phyloP scores from a whole-genome alignment of 148 eudicot species.

The Nepenthes mirabilis region DNA sequence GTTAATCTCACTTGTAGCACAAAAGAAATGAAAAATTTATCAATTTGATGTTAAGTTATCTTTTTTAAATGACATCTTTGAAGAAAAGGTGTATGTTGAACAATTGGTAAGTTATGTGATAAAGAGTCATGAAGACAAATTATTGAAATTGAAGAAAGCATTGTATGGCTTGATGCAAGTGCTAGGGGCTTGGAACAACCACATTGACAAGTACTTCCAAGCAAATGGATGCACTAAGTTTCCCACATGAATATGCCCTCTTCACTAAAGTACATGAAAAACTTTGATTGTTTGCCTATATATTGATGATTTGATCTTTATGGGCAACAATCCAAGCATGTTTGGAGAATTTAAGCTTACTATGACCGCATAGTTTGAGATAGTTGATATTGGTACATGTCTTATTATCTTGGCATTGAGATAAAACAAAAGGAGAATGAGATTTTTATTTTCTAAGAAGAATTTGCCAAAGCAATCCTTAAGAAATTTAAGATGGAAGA shows the following conservation, averaged over 20 bases:
- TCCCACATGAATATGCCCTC: conserved; percentile 7
- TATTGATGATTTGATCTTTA: conserved; percentile 6
- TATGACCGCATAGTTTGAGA: conserved; percentile 9
- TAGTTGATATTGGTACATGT: conserved; percentile 4
- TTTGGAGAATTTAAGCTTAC: neutral
- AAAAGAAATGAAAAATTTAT: neutral
- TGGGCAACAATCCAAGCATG: neutral
- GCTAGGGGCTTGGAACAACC: conserved; percentile 11
- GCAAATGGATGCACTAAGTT: conserved; percentile 5
- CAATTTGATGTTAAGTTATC: conserved; percentile 10
- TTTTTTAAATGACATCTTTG: conserved; percentile 2
- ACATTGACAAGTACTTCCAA: conserved; percentile 6
- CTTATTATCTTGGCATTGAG: conserved; percentile 8
- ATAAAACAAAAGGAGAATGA: neutral
- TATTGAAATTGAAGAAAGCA: conserved; percentile 3
- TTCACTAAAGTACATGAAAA: neutral
- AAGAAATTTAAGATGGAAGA: conserved; percentile 12
- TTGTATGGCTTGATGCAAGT: conserved; percentile 14
- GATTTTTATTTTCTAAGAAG: conserved; percentile 8
- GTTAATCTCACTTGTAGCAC: neutral
- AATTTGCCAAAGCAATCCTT: conserved; percentile 1
- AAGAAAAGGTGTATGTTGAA: conserved; percentile 5
- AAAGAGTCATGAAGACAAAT: conserved; percentile 4
- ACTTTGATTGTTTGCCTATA: conserved; percentile 3
- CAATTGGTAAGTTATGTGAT: conserved; percentile 5